Base-by-base conservation (phyloP, 805 yeast species). In the Candida boleticola region DNA sequence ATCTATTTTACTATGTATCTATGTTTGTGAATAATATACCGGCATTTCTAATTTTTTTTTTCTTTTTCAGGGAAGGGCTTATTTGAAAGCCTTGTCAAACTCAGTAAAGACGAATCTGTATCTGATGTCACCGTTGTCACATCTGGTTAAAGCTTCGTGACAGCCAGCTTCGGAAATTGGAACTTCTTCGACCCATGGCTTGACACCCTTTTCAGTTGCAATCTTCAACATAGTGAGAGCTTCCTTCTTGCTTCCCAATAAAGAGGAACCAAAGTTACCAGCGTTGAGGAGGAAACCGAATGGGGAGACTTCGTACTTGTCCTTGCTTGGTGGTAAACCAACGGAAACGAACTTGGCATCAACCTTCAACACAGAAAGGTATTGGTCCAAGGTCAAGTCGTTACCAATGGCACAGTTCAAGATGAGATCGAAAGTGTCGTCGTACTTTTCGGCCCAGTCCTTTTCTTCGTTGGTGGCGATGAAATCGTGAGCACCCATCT, bases 71-170 rank as follows among this genome's bases (percentile, higher is more conserved):
- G n/a, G n/a, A n/a, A n/a, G n/a, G n/a, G n/a, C 11, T 18, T 30
- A 38, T 29, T 29, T 30, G 29, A 75, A 75, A 3, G 66, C 74
- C 54, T 75, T 65, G 52, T 78, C 77, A 60, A 66, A 80, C 17
- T 77, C 79, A 42, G 76, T 73, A 48, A 83, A 65, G 7, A 82
- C 82, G 53, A 77, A 79, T 68, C 89, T 75, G 60, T 81, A 83
- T 51, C 76, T 75, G 36, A 80, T 81, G 46, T 80, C 81, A 54
- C 82, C 80, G 17, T 61, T 46, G 43, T 74, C 71, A 42, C 79
- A 69, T 57, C 79, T 76, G 33, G 73, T 71, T 58, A 83, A 71
- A 2, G 80, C 86, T 50, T 73, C 65, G 29, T 73, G 67, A 38
- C 79, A 78, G 52, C 76, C 76, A 35, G 64, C 76, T 49, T 70